These are phyloP conservation scores for Hypsizygus ulmarius DNA, from an alignment of 1,284 basidiomycete genomes.

Conservation along the genomic window DNA sequence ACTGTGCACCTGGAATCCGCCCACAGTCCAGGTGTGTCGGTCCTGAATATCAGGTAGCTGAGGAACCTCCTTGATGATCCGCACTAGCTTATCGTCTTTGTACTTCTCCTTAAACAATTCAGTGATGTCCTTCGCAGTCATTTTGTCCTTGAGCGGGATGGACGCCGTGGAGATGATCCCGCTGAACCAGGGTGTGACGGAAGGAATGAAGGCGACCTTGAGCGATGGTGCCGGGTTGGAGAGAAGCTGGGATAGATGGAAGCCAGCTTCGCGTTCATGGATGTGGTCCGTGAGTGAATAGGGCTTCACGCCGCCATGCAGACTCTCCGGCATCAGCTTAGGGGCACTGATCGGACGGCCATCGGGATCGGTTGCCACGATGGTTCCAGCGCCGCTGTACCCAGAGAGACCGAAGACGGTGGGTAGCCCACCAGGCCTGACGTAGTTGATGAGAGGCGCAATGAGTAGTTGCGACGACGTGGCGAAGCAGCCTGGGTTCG, in stretches of 20 bases:
- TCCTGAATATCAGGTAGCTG: constrained; percentile 74
- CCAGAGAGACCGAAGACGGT: constrained; percentile 94
- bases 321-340: constrained; percentile 78
- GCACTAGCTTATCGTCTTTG: constrained; percentile 70
- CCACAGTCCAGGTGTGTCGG: constrained; percentile 87
- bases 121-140: constrained; percentile 73
- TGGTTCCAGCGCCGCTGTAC: constrained; percentile 93
- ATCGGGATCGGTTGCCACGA: constrained; percentile 61
- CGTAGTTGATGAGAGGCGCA: constrained; percentile 80
- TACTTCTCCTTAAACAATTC: constrained; percentile 82
- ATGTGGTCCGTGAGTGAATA: constrained; percentile 97
- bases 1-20: constrained; percentile 93
- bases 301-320: constrained; percentile 76
- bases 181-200: constrained; percentile 93
- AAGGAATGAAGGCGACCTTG: constrained; percentile 84
- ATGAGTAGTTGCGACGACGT: constrained; percentile 91
- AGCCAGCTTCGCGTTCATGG: constrained; percentile 92
- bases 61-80: constrained; percentile 70
- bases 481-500: constrained; percentile 97
- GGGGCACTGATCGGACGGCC: constrained; percentile 76
- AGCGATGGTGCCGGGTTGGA: constrained; percentile 34
- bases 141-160: constrained; percentile 67
- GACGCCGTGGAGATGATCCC: constrained; percentile 90
- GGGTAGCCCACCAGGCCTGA: constrained; percentile 67
- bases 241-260: constrained; percentile 73